Evolutionary conservation across 305 asterid species (phyloP), one percentile per base, ranked within the genome.

Genomic region (Salvia sclarea): DNA sequence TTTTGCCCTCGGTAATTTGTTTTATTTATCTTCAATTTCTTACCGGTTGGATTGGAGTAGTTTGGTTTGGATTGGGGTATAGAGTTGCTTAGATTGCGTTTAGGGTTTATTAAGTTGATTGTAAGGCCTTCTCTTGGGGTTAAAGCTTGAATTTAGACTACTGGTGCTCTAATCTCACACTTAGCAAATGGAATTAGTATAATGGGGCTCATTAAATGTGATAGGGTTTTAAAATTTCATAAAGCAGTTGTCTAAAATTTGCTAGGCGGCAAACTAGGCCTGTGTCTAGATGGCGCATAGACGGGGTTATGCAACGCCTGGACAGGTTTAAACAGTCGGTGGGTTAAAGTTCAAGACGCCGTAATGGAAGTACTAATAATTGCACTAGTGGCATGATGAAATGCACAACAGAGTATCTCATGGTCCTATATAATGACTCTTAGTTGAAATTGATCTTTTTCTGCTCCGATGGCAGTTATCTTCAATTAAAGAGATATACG

Each of bases 381-480:
- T 33, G 17, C 47, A 17, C 5, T 22, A 20, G 13, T 53, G 0
- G 57, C 33, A 50, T 3, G 30, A 12, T 10, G 14, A 16, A 6
- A 4, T 2, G 11, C 41, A 25, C 12, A 13, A 2, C 22, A 55
- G 14, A 28, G 41, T 40, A 52, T 13, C 7, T 22, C 3, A 0
- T 18, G n/a, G n/a, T 28, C 12, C 37, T 38, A 41, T 31, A 60
- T 6, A 33, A 38, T 12, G 57, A 24, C 45, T 72, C 31, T 12
- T 45, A 30, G 7, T 53, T 71, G 64, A 37, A 38, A 48, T 63
- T 37, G 16, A 58, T 37, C 25, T 20, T 8, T 50, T 44, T 28
- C 14, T 69, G 52, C 55, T 64, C 3, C 45, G 56, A 52, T 66
- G 60, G 45, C 75, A 71, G 78, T 55, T 25, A 13, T 62, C 43